phyloP scores from a whole-genome alignment of 495 filamentous ascomycete species.

The Aspergillus campestris region DNA sequence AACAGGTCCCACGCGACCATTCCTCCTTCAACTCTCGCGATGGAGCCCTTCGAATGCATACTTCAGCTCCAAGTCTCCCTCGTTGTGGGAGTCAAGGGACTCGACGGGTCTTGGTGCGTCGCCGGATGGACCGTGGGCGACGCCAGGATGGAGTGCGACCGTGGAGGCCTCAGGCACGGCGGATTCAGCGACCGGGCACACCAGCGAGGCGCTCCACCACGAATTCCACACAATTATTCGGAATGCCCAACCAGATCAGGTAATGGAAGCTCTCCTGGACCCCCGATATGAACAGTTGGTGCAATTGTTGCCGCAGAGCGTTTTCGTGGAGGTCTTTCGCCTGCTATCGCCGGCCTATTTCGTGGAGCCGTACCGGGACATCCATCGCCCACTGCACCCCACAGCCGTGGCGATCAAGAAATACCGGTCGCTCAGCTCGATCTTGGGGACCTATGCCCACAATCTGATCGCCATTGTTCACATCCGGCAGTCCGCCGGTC shows the following conservation, averaged over 20 bases:
- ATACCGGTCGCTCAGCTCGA: slow-evolving; percentile 17
- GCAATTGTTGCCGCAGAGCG: slow-evolving; percentile 21
- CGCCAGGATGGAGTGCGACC: no score
- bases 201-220: slow-evolving; percentile 10
- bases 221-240: slow-evolving; percentile 23
- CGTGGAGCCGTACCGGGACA: slow-evolving; percentile 38
- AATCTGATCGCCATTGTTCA: slow-evolving; percentile 28
- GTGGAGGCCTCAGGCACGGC: no score
- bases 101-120: no score
- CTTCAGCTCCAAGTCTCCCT: no score
- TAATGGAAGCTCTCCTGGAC: slow-evolving; percentile 28
- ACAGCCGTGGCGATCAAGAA: slow-evolving; percentile 20
- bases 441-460: slow-evolving; percentile 32
- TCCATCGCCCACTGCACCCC: slow-evolving; percentile 41
- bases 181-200: slow-evolving; percentile 1
- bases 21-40: no score
- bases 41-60: no score
- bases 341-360: slow-evolving; percentile 36
- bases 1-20: no score
- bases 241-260: slow-evolving; percentile 30
- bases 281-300: slow-evolving; percentile 26
- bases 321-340: slow-evolving; percentile 30
- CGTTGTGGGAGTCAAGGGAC: no score
- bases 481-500: slow-evolving; percentile 22
- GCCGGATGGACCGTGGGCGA: no score